Conservation (phyloP, 148 eudicot genomes). For the Fagopyrum tataricum region DNA sequence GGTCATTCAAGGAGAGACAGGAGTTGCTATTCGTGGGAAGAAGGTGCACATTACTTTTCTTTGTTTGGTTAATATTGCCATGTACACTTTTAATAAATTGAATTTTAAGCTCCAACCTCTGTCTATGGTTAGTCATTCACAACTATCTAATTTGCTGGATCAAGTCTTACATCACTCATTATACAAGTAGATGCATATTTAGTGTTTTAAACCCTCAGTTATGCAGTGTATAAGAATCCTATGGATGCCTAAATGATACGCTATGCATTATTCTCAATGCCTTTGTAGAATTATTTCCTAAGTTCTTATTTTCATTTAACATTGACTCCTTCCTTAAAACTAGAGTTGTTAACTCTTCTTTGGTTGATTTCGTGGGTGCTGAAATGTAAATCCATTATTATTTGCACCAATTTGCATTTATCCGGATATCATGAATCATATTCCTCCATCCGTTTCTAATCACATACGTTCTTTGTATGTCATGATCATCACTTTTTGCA, state of each 20-base stretch:
- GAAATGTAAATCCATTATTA: not conserved
- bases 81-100: not conserved
- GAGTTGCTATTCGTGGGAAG: not conserved
- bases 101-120: not conserved
- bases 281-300: too few relatives aligned
- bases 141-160: too few relatives aligned
- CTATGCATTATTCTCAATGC: too few relatives aligned
- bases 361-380: not conserved
- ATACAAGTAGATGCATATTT: too few relatives aligned
- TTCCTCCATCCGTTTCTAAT: not conserved
- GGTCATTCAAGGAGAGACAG: conserved; percentile 1
- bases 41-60: not conserved
- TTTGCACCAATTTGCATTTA: not conserved
- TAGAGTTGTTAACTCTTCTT: not conserved
- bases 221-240: too few relatives aligned
- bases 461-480: not conserved
- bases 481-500: not conserved
- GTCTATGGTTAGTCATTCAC: not conserved
- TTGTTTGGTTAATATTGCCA: not conserved
- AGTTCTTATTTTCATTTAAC: too few relatives aligned
- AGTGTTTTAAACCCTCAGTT: too few relatives aligned
- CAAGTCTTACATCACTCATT: too few relatives aligned
- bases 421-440: not conserved
- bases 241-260: too few relatives aligned
- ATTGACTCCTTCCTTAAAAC: not conserved